phyloP scores from a whole-genome alignment of 1,284 basidiomycete genomes.

The Leucoagaricus sp. region DNA sequence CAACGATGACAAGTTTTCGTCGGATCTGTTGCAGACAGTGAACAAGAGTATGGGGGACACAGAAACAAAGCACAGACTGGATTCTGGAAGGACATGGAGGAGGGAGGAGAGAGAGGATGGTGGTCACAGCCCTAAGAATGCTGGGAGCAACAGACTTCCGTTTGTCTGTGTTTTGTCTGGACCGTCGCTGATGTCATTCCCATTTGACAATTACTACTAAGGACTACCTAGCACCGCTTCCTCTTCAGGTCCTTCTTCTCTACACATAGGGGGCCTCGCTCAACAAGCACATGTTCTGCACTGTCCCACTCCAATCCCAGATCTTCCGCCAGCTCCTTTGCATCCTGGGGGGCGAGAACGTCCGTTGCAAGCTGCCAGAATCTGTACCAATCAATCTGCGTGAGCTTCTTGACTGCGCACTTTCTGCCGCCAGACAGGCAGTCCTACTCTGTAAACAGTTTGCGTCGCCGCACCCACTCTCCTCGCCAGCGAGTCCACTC shows the following conservation, averaged over 20 bases:
- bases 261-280: conserved; percentile 50
- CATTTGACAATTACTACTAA: conserved; percentile 11
- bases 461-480: conserved; percentile 72
- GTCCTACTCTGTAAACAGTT: conserved; percentile 46
- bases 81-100: conserved; percentile 47
- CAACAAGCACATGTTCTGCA: conserved; percentile 59
- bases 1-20: conserved; percentile 91
- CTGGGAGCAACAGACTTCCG: conserved; percentile 16
- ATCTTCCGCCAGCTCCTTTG: conserved; percentile 62
- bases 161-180: conserved; percentile 20
- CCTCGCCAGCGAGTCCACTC: conserved; percentile 73
- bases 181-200: conserved; percentile 17
- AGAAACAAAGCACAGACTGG: conserved; percentile 40
- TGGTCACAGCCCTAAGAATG: conserved; percentile 18
- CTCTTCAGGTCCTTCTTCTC: conserved; percentile 39
- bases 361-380: conserved; percentile 77
- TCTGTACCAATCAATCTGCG: conserved; percentile 35
- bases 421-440: conserved; percentile 7
- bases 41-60: conserved; percentile 14
- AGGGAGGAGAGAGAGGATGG: conserved; percentile 13
- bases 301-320: conserved; percentile 77
- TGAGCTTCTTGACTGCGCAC: conserved; percentile 10
- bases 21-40: conserved; percentile 58
- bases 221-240: conserved; percentile 31
- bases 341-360: conserved; percentile 61